Conservation (phyloP, 805 yeast species). For the Wickerhamiella azyma region DNA sequence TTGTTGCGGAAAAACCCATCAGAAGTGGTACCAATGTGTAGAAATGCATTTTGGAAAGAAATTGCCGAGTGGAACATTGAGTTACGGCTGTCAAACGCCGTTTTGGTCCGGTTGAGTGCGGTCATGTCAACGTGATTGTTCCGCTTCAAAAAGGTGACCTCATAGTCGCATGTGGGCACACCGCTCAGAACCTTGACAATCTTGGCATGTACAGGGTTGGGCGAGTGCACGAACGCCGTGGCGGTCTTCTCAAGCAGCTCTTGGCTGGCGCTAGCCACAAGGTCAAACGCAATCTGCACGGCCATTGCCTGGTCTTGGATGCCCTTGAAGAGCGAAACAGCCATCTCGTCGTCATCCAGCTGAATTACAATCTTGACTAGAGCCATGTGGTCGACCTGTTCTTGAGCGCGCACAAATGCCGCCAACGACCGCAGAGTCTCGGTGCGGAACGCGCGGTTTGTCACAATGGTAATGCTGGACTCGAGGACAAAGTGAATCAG, state of each 20-base stretch:
- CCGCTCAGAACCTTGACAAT: conserved; percentile 70
- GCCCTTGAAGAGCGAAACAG: conserved; percentile 52
- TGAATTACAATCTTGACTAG: conserved; percentile 79
- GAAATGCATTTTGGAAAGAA: conserved; percentile 83
- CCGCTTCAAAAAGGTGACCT: conserved; percentile 72
- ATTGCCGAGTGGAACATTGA: conserved; percentile 94
- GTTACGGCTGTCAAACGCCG: conserved; percentile 73
- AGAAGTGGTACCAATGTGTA: conserved; percentile 93
- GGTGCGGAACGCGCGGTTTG: conserved; percentile 51
- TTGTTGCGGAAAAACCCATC: conserved; percentile 84
- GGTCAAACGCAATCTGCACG: conserved; percentile 88
- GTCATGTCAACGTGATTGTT: conserved; percentile 79
- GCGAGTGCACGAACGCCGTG: conserved; percentile 21
- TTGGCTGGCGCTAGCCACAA: conserved; percentile 84
- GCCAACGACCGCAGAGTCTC: conserved; percentile 52
- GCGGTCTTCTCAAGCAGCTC: conserved; percentile 52
- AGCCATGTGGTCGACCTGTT: conserved; percentile 66
- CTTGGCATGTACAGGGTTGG: conserved; percentile 26
- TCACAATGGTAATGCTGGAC: conserved; percentile 48
- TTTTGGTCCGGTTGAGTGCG: conserved; percentile 69
- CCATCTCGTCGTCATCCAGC: conserved; percentile 61
- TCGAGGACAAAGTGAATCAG: conserved; percentile 52
- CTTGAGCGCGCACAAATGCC: conserved; percentile 35
- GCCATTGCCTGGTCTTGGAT: conserved; percentile 48
- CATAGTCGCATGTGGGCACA: conserved; percentile 85